Percentiles rank a stretch among this genome's conserved stretches.
Evolutionary conservation across 352 stramenopile species (phyloP).

Genomic region (Stramenopiles sp.): DNA sequence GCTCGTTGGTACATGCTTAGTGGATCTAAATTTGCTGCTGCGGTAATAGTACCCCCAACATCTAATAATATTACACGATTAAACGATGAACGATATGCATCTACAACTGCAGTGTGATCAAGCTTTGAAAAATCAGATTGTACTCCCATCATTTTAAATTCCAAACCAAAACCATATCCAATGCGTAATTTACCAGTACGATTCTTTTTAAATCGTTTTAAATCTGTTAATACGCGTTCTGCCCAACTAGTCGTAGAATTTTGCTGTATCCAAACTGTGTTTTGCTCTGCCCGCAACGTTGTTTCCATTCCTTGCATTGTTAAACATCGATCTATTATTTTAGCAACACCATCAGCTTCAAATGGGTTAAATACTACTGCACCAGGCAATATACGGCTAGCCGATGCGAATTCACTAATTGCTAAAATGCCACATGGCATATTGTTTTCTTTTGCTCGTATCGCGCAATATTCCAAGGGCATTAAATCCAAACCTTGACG

Average conservation of each 20-base stretch:
- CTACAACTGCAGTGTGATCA: slow-evolving; percentile 29
- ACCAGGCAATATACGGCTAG: slow-evolving; percentile 81
- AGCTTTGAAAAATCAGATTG: neutral
- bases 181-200: neutral
- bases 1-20: neutral
- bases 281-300: slow-evolving; percentile 41
- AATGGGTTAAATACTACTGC: slow-evolving; percentile 92
- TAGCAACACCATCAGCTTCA: slow-evolving; percentile 69
- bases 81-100: slow-evolving; percentile 56
- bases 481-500: slow-evolving; percentile 62
- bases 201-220: slow-evolving; percentile 74
- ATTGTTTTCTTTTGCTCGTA: slow-evolving; percentile 35
- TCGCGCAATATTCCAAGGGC: slow-evolving; percentile 58
- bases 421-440: slow-evolving; percentile 44
- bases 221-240: slow-evolving; percentile 81
- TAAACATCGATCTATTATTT: slow-evolving; percentile 35
- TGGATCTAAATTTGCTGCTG: neutral
- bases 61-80: slow-evolving; percentile 86
- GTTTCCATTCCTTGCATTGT: slow-evolving; percentile 46
- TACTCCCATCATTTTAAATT: neutral
- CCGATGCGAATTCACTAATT: slow-evolving; percentile 90
- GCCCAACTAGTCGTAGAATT: slow-evolving; percentile 90
- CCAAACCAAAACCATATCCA: neutral
- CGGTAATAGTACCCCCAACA: slow-evolving; percentile 74
- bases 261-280: slow-evolving; percentile 71